phyloP scores from a whole-genome alignment of 495 filamentous ascomycete species.

The Annulohypoxylon maeteangense region DNA sequence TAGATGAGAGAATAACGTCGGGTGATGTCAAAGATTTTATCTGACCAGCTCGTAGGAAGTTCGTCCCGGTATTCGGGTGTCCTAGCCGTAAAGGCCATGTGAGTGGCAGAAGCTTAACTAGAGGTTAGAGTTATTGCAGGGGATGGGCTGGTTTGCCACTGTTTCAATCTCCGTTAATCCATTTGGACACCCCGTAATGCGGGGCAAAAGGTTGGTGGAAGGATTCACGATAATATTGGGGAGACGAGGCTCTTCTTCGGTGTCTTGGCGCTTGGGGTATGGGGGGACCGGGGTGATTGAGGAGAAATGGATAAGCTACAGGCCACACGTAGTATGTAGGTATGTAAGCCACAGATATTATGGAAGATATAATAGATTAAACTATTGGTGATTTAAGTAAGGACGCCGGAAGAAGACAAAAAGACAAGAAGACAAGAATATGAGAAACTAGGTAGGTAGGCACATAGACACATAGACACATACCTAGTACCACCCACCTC shows the following conservation, averaged over 20 bases:
- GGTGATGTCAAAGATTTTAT: constrained; percentile 33
- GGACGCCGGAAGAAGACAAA: not conserved
- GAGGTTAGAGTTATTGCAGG: constrained; percentile 15
- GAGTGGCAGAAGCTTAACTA: constrained; percentile 37
- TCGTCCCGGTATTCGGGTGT: not conserved
- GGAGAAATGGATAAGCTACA: constrained; percentile 22
- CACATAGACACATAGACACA: too few relatives aligned
- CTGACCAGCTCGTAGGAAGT: constrained; percentile 13
- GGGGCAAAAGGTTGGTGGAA: constrained; percentile 22
- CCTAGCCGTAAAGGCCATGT: constrained; percentile 21
- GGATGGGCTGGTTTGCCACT: constrained; percentile 28
- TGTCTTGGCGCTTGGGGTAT: constrained; percentile 42
- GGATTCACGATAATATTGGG: constrained; percentile 23
- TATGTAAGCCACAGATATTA: not conserved
- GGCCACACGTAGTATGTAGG: too few relatives aligned
- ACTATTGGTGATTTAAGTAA: not conserved
- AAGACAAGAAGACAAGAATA: not conserved
- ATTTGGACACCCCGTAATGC: constrained; percentile 27
- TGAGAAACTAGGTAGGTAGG: not conserved
- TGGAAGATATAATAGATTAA: not conserved
- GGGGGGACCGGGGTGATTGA: constrained; percentile 18
- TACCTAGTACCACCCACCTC: not conserved
- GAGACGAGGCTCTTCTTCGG: constrained; percentile 44
- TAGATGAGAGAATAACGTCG: constrained; percentile 1
- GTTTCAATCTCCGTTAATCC: constrained; percentile 31